Percentiles rank a stretch among this genome's conserved stretches.
Evolutionary conservation across 2,329 filamentous ascomycete species (phyloP).

Genomic region (Ophiostoma himal-ulmi): DNA sequence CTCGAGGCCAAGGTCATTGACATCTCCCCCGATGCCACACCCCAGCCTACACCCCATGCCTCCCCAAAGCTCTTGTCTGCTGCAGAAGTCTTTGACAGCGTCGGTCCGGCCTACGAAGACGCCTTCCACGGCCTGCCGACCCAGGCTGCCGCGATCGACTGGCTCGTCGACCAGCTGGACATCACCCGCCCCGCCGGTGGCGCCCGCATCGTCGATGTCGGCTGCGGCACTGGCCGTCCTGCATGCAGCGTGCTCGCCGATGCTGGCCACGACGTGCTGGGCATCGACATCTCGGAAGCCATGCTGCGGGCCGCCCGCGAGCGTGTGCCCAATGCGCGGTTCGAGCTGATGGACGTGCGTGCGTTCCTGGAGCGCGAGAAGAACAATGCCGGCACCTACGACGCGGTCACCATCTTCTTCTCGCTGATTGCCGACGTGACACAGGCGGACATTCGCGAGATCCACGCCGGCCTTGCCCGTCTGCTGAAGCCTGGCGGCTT

Average conservation of each 20-base stretch:
- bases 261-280: constrained; percentile 31
- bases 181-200: constrained; percentile 9
- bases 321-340: constrained; percentile 29
- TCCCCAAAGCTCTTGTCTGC: constrained; percentile 22
- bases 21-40: neutral
- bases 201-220: constrained; percentile 29
- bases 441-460: constrained; percentile 28
- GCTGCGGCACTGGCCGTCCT: constrained; percentile 31
- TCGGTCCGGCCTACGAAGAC: constrained; percentile 30
- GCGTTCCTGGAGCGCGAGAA: constrained; percentile 23
- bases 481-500: constrained; percentile 34
- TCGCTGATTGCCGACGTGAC: constrained; percentile 30
- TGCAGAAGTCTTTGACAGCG: constrained; percentile 29
- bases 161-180: constrained; percentile 28
- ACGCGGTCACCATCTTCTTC: constrained; percentile 30
- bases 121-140: constrained; percentile 29
- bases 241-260: constrained; percentile 28
- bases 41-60: neutral
- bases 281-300: constrained; percentile 30
- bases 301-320: constrained; percentile 29
- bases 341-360: constrained; percentile 29
- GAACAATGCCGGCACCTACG: constrained; percentile 18
- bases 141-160: constrained; percentile 28
- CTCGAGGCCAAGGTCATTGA: neutral
- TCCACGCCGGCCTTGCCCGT: constrained; percentile 28